phyloP scores from a whole-genome alignment of 352 stramenopile species.

The Phytophthora tentaculata region DNA sequence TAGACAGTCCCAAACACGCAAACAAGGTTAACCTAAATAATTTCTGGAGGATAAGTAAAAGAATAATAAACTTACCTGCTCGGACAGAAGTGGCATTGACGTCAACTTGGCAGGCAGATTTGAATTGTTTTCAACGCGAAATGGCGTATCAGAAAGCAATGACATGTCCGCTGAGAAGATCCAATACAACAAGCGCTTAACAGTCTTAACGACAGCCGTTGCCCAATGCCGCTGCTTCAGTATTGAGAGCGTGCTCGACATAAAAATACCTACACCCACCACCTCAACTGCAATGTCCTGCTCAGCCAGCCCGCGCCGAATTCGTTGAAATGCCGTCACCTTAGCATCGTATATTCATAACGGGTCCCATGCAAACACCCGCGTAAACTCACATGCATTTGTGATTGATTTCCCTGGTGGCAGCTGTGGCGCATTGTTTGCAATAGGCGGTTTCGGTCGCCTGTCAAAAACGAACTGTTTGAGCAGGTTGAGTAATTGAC shows the following conservation, averaged over 20 bases:
- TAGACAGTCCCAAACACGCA: background rate
- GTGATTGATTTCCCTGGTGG: background rate
- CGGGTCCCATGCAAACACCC: background rate
- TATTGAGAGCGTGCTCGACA: background rate
- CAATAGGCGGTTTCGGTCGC: background rate
- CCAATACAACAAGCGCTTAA: background rate
- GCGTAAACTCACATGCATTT: background rate
- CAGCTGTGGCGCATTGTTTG: background rate
- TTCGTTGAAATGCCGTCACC: too few species aligned
- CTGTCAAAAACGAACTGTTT: background rate
- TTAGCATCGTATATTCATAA: too few species aligned
- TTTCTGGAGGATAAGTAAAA: background rate
- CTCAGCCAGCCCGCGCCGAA: too few species aligned
- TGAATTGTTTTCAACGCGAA: background rate
- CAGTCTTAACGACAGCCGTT: background rate
- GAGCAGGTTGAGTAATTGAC: background rate
- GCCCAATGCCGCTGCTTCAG: background rate
- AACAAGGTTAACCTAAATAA: background rate
- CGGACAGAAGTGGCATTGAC: background rate
- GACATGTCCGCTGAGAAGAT: background rate
- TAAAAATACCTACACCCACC: background rate
- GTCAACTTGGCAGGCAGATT: background rate
- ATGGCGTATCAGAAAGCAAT: background rate
- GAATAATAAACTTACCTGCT: background rate
- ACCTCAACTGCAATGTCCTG: background rate